phyloP scores from a whole-genome alignment of 371 early-diverging fungal genomes.

The Rhizopus delemar region DNA sequence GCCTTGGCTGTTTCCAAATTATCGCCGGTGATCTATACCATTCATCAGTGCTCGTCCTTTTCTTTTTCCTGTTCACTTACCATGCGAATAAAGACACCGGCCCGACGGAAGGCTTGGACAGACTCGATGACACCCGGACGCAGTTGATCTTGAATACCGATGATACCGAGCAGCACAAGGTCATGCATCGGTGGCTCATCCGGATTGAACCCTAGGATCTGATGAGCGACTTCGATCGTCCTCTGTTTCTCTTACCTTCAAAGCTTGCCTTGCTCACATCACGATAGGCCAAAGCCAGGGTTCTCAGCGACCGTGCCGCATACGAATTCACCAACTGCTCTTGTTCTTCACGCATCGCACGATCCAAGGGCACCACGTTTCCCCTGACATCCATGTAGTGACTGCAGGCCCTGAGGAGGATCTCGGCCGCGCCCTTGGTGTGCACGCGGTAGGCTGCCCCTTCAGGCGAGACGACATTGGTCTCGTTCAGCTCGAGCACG shows the following conservation, averaged over 20 bases:
- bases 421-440: conserved; percentile 64
- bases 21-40: conserved; percentile 80
- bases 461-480: conserved; percentile 21
- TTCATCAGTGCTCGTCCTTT: no score
- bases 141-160: conserved; percentile 88
- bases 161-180: conserved; percentile 69
- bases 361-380: conserved; percentile 36
- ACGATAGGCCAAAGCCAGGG: conserved; percentile 68
- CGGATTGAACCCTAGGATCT: conserved; percentile 31
- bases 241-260: no score
- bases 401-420: conserved; percentile 46
- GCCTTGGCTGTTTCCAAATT: conserved; percentile 81
- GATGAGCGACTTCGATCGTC: no score
- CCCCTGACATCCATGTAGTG: conserved; percentile 46
- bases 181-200: conserved; percentile 56
- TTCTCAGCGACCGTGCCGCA: conserved; percentile 69
- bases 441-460: conserved; percentile 38
- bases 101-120: conserved; percentile 72
- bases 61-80: no score
- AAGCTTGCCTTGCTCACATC: conserved; percentile 37
- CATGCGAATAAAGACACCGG: conserved; percentile 89
- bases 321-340: conserved; percentile 51
- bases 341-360: conserved; percentile 29
- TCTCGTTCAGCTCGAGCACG: conserved; percentile 23
- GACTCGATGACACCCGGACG: conserved; percentile 80